These are phyloP conservation scores for Tetrahymena malaccensis DNA, from an alignment of 73 alveolate species.

Conservation along the genomic window DNA sequence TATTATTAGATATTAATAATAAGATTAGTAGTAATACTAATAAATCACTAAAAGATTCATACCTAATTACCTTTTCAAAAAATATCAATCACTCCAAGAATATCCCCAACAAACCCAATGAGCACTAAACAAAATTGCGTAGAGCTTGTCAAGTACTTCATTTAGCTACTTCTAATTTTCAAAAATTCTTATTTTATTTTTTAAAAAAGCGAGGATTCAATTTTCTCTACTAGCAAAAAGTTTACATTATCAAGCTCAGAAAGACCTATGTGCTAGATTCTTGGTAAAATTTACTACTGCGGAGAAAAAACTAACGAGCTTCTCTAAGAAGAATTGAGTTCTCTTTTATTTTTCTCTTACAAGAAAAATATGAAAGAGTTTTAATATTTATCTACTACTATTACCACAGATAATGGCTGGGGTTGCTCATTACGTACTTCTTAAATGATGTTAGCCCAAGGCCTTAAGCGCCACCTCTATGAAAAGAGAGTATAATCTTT, in stretches of 20 bases:
- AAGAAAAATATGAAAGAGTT: not conserved
- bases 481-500: not conserved
- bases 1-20: too few relatives aligned
- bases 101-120: not conserved
- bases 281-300: not conserved
- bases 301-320: not conserved
- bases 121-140: not conserved
- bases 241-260: not conserved
- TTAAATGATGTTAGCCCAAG: not conserved
- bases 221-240: not conserved
- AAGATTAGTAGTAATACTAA: too few relatives aligned
- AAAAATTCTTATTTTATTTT: not conserved
- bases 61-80: too few relatives aligned
- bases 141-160: not conserved
- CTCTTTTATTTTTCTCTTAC: not conserved
- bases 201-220: not conserved
- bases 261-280: not conserved
- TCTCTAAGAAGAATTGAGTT: not conserved
- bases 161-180: not conserved
- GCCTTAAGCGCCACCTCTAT: not conserved
- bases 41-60: not conserved
- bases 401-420: not conserved
- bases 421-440: not conserved
- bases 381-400: not conserved
- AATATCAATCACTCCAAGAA: not conserved